phyloP scores from a whole-genome alignment of 2,329 filamentous ascomycete genomes.

The Amauroascus niger region DNA sequence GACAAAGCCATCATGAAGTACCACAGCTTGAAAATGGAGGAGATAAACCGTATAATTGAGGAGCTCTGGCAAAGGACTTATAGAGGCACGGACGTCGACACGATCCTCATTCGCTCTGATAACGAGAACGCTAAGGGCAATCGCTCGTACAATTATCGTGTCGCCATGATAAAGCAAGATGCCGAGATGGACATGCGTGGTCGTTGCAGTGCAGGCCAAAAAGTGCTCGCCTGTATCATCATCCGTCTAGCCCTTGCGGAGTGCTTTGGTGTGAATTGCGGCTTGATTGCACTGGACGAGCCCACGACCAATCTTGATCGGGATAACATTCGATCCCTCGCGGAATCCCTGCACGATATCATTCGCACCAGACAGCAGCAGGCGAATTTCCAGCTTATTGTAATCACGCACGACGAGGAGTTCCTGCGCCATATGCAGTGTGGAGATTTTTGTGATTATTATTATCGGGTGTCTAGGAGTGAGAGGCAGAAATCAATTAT shows the following conservation, averaged over 20 bases:
- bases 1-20: constrained; percentile 98
- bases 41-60: constrained; percentile 88
- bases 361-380: constrained; percentile 75
- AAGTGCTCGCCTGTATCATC: constrained; percentile 92
- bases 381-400: constrained; percentile 92
- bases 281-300: constrained; percentile 91
- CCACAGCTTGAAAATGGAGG: constrained; percentile 93
- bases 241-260: constrained; percentile 93
- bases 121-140: constrained; percentile 65
- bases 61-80: constrained; percentile 98
- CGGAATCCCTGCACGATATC: constrained; percentile 73
- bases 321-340: constrained; percentile 87
- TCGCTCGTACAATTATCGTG: constrained; percentile 89
- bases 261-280: constrained; percentile 92
- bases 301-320: constrained; percentile 93
- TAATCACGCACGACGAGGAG: constrained; percentile 98
- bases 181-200: constrained; percentile 99
- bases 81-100: constrained; percentile 93
- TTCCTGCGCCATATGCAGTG: constrained; percentile 91
- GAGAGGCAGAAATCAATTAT: constrained; percentile 82
- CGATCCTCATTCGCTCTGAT: constrained; percentile 88
- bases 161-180: constrained; percentile 95
- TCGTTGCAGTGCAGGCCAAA: constrained; percentile 91
- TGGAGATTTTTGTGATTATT: constrained; percentile 83
- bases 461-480: constrained; percentile 77